Evolutionary conservation across 2,329 filamentous ascomycete genomes (phyloP).

Genomic region (Stachybotrys elegans): DNA sequence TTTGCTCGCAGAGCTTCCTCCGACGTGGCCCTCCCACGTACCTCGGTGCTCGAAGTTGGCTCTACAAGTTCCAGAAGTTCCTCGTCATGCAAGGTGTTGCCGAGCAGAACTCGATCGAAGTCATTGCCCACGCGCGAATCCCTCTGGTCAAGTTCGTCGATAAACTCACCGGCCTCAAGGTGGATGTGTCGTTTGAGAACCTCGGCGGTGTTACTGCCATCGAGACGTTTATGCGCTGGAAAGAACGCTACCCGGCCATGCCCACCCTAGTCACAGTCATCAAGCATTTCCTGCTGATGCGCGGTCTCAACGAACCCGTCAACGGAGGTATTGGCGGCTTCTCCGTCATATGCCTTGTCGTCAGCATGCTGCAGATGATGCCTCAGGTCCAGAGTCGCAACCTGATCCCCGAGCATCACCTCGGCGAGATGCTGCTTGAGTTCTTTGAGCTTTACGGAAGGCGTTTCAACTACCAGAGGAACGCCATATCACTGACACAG

Average conservation of each 20-base stretch:
- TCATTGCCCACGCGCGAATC: constrained; percentile 73
- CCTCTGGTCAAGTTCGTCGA: constrained; percentile 92
- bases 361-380: constrained; percentile 79
- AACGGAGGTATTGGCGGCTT: constrained; percentile 91
- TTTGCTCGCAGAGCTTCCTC: constrained; percentile 59
- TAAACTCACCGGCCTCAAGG: constrained; percentile 67
- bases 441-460: constrained; percentile 90
- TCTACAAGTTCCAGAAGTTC: constrained; percentile 59
- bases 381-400: constrained; percentile 61
- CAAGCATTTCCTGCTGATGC: constrained; percentile 90
- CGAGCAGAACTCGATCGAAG: constrained; percentile 52
- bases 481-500: constrained; percentile 71
- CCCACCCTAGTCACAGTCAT: constrained; percentile 79
- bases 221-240: constrained; percentile 77
- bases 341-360: constrained; percentile 87
- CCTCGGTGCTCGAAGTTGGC: constrained; percentile 44
- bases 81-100: constrained; percentile 55
- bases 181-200: constrained; percentile 96
- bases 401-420: constrained; percentile 57
- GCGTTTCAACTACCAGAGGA: constrained; percentile 63
- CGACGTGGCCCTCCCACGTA: constrained; percentile 43
- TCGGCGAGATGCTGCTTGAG: constrained; percentile 77
- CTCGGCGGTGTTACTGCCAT: constrained; percentile 74
- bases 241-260: constrained; percentile 74
- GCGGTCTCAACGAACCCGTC: constrained; percentile 85